Evolutionary conservation across 164 flowering plant species (phyloP).

Genomic region (Brasenia schreberi): DNA sequence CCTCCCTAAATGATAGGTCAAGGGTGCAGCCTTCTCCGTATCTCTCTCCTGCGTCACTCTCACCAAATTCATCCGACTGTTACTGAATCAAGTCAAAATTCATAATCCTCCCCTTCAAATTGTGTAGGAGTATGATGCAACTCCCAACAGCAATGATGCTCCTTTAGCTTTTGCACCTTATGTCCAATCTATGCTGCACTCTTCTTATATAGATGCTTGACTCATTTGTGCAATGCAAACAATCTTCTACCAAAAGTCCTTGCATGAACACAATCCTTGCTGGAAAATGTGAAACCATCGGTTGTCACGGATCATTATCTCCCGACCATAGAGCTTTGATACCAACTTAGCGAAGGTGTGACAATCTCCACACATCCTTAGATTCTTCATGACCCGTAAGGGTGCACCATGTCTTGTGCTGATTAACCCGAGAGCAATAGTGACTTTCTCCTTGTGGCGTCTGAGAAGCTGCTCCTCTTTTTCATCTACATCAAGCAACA

Average conservation of each 20-base stretch:
- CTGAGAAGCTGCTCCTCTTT: conserved; percentile 40
- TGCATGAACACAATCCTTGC: conserved; percentile 47
- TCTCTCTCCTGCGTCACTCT: too few species aligned
- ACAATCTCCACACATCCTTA: conserved; percentile 50
- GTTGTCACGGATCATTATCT: conserved; percentile 37
- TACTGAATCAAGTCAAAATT: neutral
- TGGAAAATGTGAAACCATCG: conserved; percentile 41
- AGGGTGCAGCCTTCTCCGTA: too few species aligned
- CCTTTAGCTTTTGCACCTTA: neutral
- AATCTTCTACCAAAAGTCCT: conserved; percentile 38
- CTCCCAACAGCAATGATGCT: neutral
- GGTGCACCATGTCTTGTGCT: conserved; percentile 19
- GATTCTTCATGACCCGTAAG: conserved; percentile 44
- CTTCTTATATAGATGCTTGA: neutral
- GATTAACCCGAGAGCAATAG: conserved; percentile 47
- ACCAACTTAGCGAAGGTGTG: conserved; percentile 40
- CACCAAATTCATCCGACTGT: too few species aligned
- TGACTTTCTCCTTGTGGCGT: conserved; percentile 48
- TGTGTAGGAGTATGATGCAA: neutral
- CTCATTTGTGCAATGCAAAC: neutral
- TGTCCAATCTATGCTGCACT: neutral
- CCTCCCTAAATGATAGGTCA: too few species aligned
- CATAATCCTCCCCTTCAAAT: neutral
- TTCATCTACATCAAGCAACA: conserved; percentile 40
- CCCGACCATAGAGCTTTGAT: conserved; percentile 29